Percentiles rank a stretch among this genome's conserved stretches.
phyloP scores from a whole-genome alignment of 2,329 filamentous ascomycete species.

The Neofusicoccum laricinum region DNA sequence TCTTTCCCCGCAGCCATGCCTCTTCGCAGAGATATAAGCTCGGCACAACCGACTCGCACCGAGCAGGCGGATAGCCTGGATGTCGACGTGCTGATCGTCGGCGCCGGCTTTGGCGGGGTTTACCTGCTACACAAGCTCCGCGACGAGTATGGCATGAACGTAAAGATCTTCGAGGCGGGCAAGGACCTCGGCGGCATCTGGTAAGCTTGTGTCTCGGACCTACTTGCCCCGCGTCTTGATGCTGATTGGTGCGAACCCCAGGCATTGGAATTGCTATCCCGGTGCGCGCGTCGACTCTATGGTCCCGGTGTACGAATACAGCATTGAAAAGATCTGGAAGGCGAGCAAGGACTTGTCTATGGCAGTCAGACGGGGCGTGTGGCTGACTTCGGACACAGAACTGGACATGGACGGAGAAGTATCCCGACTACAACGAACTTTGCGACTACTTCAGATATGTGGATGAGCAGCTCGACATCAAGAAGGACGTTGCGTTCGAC shows the following conservation, averaged over 20 bases:
- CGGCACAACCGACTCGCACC: neutral
- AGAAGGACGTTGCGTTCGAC: constrained; percentile 57
- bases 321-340: constrained; percentile 47
- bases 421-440: constrained; percentile 53
- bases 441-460: constrained; percentile 59
- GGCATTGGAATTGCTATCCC: constrained; percentile 45
- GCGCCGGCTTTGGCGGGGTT: constrained; percentile 42
- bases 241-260: neutral
- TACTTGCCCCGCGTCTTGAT: neutral
- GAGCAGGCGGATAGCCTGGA: constrained; percentile 22
- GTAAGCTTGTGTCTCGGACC: neutral
- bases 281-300: constrained; percentile 49
- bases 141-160: constrained; percentile 36
- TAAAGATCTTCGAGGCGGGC: constrained; percentile 41
- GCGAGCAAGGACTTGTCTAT: constrained; percentile 19
- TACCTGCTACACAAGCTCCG: constrained; percentile 42
- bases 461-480: constrained; percentile 54
- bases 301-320: constrained; percentile 48
- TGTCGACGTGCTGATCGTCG: constrained; percentile 38
- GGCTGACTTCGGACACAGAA: constrained; percentile 31
- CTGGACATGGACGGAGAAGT: constrained; percentile 57
- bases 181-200: constrained; percentile 43
- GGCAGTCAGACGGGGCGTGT: neutral
- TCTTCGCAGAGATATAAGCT: neutral
- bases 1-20: neutral